Conservation (phyloP, 2,329 filamentous ascomycete genomes). For the Clarireedia monteithiana region DNA sequence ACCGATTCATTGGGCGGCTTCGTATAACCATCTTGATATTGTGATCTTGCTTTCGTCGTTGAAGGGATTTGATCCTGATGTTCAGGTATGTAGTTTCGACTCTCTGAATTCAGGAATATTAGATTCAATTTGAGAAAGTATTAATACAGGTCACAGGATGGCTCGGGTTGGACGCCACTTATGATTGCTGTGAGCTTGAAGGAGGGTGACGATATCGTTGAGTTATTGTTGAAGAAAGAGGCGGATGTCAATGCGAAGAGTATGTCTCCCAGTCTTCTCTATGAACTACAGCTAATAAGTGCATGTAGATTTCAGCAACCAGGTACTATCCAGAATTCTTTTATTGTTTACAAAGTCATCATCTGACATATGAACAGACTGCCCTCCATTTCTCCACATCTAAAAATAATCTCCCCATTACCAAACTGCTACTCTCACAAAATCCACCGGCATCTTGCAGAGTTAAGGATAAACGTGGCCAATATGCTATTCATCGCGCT, state of each 20-base stretch:
- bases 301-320: constrained; percentile 52
- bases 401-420: constrained; percentile 78
- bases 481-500: constrained; percentile 84
- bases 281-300: too few relatives aligned
- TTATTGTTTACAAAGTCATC: background rate
- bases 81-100: constrained; percentile 46
- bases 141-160: constrained; percentile 44
- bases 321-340: constrained; percentile 35
- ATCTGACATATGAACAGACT: constrained; percentile 44
- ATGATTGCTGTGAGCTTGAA: constrained; percentile 76
- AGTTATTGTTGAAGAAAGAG: constrained; percentile 58
- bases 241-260: constrained; percentile 71
- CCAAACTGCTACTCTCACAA: constrained; percentile 65
- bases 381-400: constrained; percentile 87
- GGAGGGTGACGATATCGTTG: constrained; percentile 61
- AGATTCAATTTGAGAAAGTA: background rate
- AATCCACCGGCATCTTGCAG: constrained; percentile 66
- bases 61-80: constrained; percentile 75
- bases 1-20: constrained; percentile 89
- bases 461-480: constrained; percentile 78
- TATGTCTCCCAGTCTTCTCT: constrained; percentile 26
- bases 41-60: constrained; percentile 62
- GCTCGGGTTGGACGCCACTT: constrained; percentile 72
- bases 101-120: background rate
- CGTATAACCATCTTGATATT: constrained; percentile 71